These are phyloP conservation scores for Colletotrichum lupini DNA, from an alignment of 2,329 filamentous ascomycete genomes.

Conservation along the genomic window DNA sequence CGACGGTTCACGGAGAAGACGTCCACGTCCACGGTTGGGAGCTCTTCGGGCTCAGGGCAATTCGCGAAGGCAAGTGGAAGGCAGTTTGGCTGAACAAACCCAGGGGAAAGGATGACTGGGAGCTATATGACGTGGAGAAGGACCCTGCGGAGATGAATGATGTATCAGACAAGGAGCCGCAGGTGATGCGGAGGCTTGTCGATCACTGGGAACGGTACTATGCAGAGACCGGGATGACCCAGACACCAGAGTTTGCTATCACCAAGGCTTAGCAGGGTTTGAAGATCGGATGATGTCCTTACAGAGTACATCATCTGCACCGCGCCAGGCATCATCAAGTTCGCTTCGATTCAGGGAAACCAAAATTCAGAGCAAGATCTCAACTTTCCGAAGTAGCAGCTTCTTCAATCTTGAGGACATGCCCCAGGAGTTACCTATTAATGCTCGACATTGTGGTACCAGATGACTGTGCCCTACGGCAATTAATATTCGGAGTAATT, in stretches of 20 bases:
- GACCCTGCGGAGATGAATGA: slow-evolving; percentile 65
- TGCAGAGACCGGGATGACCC: slow-evolving; percentile 21
- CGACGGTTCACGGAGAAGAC: slow-evolving; percentile 52
- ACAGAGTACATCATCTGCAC: not conserved
- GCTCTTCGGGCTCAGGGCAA: slow-evolving; percentile 60
- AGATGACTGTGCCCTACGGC: no score
- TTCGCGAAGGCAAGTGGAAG: slow-evolving; percentile 67
- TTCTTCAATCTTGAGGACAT: no score
- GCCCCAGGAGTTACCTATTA: no score
- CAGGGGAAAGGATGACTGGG: slow-evolving; percentile 61
- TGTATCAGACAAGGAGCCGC: slow-evolving; percentile 47
- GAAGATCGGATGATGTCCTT: slow-evolving; percentile 7
- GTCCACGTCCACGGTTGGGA: slow-evolving; percentile 67
- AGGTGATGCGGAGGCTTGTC: not conserved
- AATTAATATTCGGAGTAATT: not conserved
- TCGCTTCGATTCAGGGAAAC: no score
- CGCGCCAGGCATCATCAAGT: not conserved
- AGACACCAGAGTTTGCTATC: slow-evolving; percentile 12
- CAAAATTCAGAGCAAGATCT: no score
- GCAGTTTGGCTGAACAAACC: slow-evolving; percentile 67
- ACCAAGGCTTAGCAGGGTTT: slow-evolving; percentile 7
- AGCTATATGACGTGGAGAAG: slow-evolving; percentile 63
- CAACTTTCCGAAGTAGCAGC: no score
- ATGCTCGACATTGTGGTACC: no score
- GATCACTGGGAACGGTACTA: slow-evolving; percentile 10